Evolutionary conservation across 2,329 filamentous ascomycete genomes (phyloP).

Genomic region (Epichloe sp.): DNA sequence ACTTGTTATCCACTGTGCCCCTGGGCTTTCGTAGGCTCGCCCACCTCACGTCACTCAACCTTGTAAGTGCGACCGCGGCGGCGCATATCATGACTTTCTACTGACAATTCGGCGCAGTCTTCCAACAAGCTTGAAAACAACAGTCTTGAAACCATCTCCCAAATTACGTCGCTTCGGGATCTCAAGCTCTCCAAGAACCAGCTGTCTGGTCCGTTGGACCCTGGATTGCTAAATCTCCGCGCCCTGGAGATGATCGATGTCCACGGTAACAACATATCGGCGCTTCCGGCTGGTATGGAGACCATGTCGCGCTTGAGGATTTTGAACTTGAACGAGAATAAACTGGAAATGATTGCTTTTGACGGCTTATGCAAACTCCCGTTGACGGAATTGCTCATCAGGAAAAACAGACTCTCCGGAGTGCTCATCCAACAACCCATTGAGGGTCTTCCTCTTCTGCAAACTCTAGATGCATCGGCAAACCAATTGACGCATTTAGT

Average conservation of each 20-base stretch:
- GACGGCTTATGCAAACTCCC: constrained; percentile 53
- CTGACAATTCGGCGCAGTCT: constrained; percentile 36
- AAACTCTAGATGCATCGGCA: constrained; percentile 62
- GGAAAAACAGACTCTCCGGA: constrained; percentile 67
- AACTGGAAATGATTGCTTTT: constrained; percentile 58
- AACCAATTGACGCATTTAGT: constrained; percentile 55
- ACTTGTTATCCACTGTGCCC: constrained; percentile 59
- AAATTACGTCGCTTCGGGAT: constrained; percentile 61
- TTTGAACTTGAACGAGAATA: constrained; percentile 71
- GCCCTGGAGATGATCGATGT: constrained; percentile 72
- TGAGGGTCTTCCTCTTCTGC: constrained; percentile 47
- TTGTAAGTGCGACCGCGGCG: constrained; percentile 39
- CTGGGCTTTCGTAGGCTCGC: constrained; percentile 61
- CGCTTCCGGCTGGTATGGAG: constrained; percentile 54
- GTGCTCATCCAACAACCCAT: constrained; percentile 54
- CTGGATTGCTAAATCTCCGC: constrained; percentile 47
- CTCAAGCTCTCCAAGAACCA: constrained; percentile 71
- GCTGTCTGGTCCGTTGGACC: constrained; percentile 53
- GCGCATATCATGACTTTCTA: background rate
- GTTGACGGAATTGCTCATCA: constrained; percentile 58
- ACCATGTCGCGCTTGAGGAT: constrained; percentile 57
- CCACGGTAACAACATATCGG: constrained; percentile 64
- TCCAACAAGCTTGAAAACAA: constrained; percentile 68
- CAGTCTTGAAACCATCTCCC: constrained; percentile 57
- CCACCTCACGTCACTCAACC: constrained; percentile 66